Base-by-base conservation (phyloP, 1,284 basidiomycete genomes). In the Fistulinella cinereoalba region DNA sequence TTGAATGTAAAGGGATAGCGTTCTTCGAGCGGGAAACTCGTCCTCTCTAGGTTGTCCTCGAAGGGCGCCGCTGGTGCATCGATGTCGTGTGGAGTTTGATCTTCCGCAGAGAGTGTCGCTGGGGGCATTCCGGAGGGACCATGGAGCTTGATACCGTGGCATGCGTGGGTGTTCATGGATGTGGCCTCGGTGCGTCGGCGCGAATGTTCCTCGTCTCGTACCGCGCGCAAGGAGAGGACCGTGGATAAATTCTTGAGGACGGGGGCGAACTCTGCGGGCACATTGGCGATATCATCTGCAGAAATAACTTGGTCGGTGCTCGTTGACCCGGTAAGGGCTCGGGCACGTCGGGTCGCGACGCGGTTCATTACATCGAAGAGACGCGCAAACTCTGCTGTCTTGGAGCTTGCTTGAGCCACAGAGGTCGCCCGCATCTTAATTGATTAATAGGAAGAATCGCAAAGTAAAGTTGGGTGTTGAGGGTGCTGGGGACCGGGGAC, bases 1-100 rank as follows among this genome's bases (percentile, higher is more conserved):
- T 76, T 77, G 71, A 83, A 85, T 23, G 78, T 83, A 67, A 84
- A 84, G 15, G 71, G 71, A 56, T 75, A 79, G 18, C 67, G 66
- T 49, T 68, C 69, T 2, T 55, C 68, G 5, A 73, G 54, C 3
- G 75, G 75, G 47, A 80, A 80, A 32, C 66, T 66, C 4, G 64
- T 62, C 2, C 53, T 41, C 9, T 67, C 62, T 37, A 44, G 50
- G 49, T 37, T 48, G 41, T 32, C 29, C 15, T 32, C 29, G 6
- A 32, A 32, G 31, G 15, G 31, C 13, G 18, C 16, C 18, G 12
- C 16, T 12, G 6, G 12, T 3, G 33, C 40, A 15, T 36, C 29
- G 13, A 29, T 29, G 37, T 44, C 34, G 21, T 29, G n/a, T 3
- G 22, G 41, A 15, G 34, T 19, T 6, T 24, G 18, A 18, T 19